Percentiles rank a stretch among this genome's conserved stretches.
phyloP scores from a whole-genome alignment of 352 stramenopile genomes.

The Phytophthora idaei region DNA sequence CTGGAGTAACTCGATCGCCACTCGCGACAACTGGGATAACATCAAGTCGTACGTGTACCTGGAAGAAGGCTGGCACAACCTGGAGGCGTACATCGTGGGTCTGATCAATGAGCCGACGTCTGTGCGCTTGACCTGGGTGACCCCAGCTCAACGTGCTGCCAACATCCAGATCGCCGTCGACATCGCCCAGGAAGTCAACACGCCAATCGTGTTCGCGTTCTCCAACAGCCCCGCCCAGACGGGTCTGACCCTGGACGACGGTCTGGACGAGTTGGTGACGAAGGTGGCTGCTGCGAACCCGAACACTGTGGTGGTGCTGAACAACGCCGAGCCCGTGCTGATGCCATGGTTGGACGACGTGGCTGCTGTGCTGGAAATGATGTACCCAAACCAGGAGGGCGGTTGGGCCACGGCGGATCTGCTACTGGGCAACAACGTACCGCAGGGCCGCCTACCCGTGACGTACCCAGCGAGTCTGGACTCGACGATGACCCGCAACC shows the following conservation, averaged over 20 bases:
- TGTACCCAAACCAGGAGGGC: slow-evolving; percentile 45
- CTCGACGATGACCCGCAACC: slow-evolving; percentile 37
- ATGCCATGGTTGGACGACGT: slow-evolving; percentile 41
- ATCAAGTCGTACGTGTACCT: slow-evolving; percentile 41
- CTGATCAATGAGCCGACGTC: slow-evolving; percentile 36
- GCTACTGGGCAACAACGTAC: slow-evolving; percentile 37
- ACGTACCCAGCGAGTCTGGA: slow-evolving; percentile 35
- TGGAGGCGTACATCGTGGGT: slow-evolving; percentile 31
- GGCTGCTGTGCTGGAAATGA: slow-evolving; percentile 38
- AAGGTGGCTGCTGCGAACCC: slow-evolving; percentile 36
- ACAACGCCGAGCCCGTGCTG: slow-evolving; percentile 36
- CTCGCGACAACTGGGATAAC: slow-evolving; percentile 39
- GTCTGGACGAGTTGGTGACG: slow-evolving; percentile 33
- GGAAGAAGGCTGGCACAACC: slow-evolving; percentile 34
- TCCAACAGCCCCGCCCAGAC: slow-evolving; percentile 34
- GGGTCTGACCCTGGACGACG: slow-evolving; percentile 35
- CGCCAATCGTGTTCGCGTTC: slow-evolving; percentile 40
- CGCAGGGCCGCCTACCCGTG: slow-evolving; percentile 36
- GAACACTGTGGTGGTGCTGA: slow-evolving; percentile 44
- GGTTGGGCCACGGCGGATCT: slow-evolving; percentile 39
- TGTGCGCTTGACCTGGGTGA: slow-evolving; percentile 39
- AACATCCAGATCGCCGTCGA: slow-evolving; percentile 41
- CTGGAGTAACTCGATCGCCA: slow-evolving; percentile 41
- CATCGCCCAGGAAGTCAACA: slow-evolving; percentile 37
- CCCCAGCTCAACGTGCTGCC: slow-evolving; percentile 30